A percentile compares a stretch with the other conserved stretches of the same genome.
Conservation (phyloP, 257 asterid genomes). For the Datura wrightii region DNA sequence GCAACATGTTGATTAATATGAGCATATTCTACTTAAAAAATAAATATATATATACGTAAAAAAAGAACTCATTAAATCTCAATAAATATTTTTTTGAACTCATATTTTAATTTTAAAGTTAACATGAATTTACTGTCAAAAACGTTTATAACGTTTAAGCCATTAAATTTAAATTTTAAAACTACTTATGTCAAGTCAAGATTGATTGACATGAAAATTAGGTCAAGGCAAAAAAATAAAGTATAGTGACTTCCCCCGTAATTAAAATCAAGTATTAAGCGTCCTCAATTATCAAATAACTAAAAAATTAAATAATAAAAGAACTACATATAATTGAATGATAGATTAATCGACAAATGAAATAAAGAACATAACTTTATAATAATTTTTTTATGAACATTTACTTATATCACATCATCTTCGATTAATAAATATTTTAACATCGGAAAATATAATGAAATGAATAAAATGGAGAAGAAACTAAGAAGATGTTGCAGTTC, state of each 20-base stretch:
- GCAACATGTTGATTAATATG: not conserved
- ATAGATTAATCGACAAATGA: not conserved
- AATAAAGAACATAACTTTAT: not conserved
- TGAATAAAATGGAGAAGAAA: slow-evolving; percentile 13
- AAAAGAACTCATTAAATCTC: not conserved
- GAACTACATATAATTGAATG: not conserved
- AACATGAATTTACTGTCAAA: not conserved
- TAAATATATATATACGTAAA: not conserved
- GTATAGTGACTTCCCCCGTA: not conserved
- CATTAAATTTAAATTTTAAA: not conserved
- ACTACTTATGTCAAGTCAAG: not conserved
- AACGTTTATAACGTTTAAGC: rapidly evolving
- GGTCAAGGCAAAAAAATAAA: not conserved
- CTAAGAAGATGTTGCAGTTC: slow-evolving; percentile 7
- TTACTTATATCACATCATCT: not conserved
- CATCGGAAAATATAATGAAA: not conserved
- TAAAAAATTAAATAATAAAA: not conserved
- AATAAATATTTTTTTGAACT: not conserved
- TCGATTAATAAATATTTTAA: no score
- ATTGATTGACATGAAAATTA: not conserved
- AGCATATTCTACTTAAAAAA: not conserved
- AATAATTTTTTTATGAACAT: not conserved
- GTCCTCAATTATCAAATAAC: not conserved
- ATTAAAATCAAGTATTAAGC: not conserved
- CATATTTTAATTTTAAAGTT: not conserved